Percentiles rank a stretch among this genome's conserved stretches.
phyloP scores from a whole-genome alignment of 1,139 yeast species.

The Yamadazyma pseudoaaseri region DNA sequence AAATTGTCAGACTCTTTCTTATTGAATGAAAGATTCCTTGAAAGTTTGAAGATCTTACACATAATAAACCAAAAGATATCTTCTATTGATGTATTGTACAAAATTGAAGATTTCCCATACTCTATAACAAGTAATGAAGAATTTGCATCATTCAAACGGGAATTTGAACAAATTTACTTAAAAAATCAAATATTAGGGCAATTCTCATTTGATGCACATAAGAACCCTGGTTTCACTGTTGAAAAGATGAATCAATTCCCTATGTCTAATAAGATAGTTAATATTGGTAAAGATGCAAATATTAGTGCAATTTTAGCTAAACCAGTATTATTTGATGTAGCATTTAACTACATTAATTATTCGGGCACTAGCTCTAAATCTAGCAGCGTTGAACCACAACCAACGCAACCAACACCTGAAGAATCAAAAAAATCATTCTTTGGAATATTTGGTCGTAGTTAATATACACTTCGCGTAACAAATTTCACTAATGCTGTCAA shows the following conservation, averaged over 20 bases:
- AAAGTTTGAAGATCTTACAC: slow-evolving; percentile 54
- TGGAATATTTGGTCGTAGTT: slow-evolving; percentile 40
- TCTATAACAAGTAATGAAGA: slow-evolving; percentile 36
- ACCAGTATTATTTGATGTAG: slow-evolving; percentile 89
- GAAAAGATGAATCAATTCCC: slow-evolving; percentile 53
- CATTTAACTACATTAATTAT: slow-evolving; percentile 73
- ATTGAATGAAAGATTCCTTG: slow-evolving; percentile 42
- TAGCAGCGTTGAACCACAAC: slow-evolving; percentile 12
- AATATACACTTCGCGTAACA: slow-evolving; percentile 2
- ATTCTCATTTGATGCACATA: slow-evolving; percentile 25
- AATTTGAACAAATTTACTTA: slow-evolving; percentile 28
- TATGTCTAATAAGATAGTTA: slow-evolving; percentile 42
- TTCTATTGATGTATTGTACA: slow-evolving; percentile 19
- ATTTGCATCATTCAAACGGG: slow-evolving; percentile 25
- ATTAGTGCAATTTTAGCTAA: slow-evolving; percentile 64
- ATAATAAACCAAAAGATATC: slow-evolving; percentile 26
- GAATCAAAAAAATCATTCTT: slow-evolving; percentile 33
- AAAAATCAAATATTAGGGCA: slow-evolving; percentile 54
- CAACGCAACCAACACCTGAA: not conserved
- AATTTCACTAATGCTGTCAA: slow-evolving; percentile 9
- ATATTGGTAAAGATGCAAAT: slow-evolving; percentile 40
- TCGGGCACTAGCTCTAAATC: slow-evolving; percentile 14
- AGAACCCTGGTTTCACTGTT: slow-evolving; percentile 28
- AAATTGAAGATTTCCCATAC: slow-evolving; percentile 37
- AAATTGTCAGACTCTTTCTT: slow-evolving; percentile 52